Evolutionary conservation across 2,329 filamentous ascomycete genomes (phyloP), one percentile per base, ranked within the genome.

Genomic region (Waltergamsia citrina): DNA sequence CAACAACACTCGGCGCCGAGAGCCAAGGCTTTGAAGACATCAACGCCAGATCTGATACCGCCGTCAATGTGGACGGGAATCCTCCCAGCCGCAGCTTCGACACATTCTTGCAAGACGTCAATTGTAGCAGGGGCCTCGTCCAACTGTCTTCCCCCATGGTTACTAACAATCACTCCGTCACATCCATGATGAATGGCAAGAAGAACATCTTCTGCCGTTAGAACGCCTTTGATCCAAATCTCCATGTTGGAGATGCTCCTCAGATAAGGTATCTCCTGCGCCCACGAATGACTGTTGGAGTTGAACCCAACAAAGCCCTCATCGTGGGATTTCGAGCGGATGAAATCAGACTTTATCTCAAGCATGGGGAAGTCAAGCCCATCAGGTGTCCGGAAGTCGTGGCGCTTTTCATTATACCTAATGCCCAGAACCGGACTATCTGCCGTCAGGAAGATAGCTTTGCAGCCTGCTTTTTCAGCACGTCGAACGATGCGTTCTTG

Each of bases 211-310:
- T 43, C 41, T 1, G 36, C 36, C 3, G 44, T 44, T 17, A 36
- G 36, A 6, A 39, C 37, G 24, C 34, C 34, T 23, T 36, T 36
- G 8, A 18, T 14, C 34, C 62, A 69, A 26, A 67, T 62, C 26
- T 65, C 54, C 49, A 73, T 56, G 26, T 56, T 60, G 1, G 67
- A 71, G 28, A 63, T 48, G 17, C 55, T 45, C 20, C 60, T 51
- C 25, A 74, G 45, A 62, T 65, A 73, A 0, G 57, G 54, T 28
- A 74, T 66, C 5, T 64, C 60, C 3, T 50, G 48, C 16, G 63
- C 63, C 70, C 70, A 76, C 63, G 64, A n/a, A n/a, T 75, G 56
- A n/a, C n/a, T n/a, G 15, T 66, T 61, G 29, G 52, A 43, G 48
- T 74, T 71, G 41, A 70, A 68, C 18, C 62, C 62, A 1, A 61